A percentile compares a stretch with the other conserved stretches of the same genome.
Conservation (phyloP, 163 green algal species). For the Coccomyxa subellipsoidea region DNA sequence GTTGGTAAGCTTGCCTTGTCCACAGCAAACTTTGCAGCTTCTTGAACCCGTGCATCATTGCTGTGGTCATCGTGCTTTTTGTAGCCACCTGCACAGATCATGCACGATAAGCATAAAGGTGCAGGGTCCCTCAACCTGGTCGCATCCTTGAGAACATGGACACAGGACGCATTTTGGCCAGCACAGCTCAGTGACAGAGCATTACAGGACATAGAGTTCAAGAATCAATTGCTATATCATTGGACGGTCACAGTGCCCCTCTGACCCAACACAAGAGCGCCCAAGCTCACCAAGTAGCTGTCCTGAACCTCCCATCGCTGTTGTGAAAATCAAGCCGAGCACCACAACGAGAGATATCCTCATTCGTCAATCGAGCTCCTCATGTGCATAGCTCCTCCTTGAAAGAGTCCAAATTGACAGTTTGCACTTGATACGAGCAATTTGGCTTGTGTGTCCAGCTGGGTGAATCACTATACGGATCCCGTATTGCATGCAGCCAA, state of each 20-base stretch:
- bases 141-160: too few relatives aligned
- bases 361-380: neutral
- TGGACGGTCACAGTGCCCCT: neutral
- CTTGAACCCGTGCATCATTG: conserved; percentile 24
- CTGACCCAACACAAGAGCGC: neutral
- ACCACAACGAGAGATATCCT: neutral
- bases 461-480: too few relatives aligned
- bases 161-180: neutral
- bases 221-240: neutral
- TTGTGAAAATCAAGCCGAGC: neutral
- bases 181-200: neutral
- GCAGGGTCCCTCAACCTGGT: too few relatives aligned
- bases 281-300: neutral
- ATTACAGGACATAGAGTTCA: neutral
- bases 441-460: too few relatives aligned
- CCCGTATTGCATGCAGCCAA: neutral
- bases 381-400: neutral
- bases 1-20: conserved; percentile 1
- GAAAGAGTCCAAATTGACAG: too few relatives aligned
- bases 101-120: too few relatives aligned
- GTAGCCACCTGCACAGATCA: conserved; percentile 12
- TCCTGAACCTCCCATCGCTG: neutral
- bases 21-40: conserved; percentile 22
- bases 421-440: too few relatives aligned
- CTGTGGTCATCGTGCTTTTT: conserved; percentile 15